Base-by-base conservation (phyloP, 2,329 filamentous ascomycete genomes). In the Mollisia scopiformis region DNA sequence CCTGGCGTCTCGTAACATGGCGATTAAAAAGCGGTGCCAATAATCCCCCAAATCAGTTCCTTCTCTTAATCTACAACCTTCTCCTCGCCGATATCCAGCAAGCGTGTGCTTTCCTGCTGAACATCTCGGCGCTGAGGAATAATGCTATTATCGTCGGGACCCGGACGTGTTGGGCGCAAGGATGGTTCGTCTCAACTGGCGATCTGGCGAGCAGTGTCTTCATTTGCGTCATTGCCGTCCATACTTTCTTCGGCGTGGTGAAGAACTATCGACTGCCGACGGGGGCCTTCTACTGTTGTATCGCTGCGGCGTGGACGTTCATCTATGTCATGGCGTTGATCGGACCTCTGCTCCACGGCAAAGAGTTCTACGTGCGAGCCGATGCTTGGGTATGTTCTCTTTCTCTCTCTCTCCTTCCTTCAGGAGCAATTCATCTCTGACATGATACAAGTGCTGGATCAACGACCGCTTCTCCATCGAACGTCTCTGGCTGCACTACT, bases 1-100 rank as follows among this genome's bases (percentile, higher is more conserved):
- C 72, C 35, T 82, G 77, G 64, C 67, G 68, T 30, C 61, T 74
- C 2, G 62, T 73, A 23, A 58, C 65, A 33, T 73, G 71, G 71
- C 64, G 57, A 25, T 58, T 53, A 11, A 63, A 64, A 16, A 50
- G 55, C 1, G 57, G 41, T 19, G 25, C 51, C 6, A 58, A 66
- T 21, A 43, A 55, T 21, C 75, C 78, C 6, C 81, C 81, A 0
- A 90, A 90, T 65, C 88, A 91, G 72, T 89, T 90, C 68, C 80
- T 90, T 28, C 77, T 91, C 0, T 78, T 91, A 4, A 88, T 91
- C 60, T 84, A 89, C 71, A 91, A 91, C 71, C 80, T 91, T 0
- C 77, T 91, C 5, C 75, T 89, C 23, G 88, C 88, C 61, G 88
- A 91, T 67, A 80, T 89, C 58, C 84, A 88, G 68, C 88, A 91